These are phyloP conservation scores for Plasmodium billcollinsi DNA, from an alignment of 169 alveolate genomes.

Conservation along the genomic window DNA sequence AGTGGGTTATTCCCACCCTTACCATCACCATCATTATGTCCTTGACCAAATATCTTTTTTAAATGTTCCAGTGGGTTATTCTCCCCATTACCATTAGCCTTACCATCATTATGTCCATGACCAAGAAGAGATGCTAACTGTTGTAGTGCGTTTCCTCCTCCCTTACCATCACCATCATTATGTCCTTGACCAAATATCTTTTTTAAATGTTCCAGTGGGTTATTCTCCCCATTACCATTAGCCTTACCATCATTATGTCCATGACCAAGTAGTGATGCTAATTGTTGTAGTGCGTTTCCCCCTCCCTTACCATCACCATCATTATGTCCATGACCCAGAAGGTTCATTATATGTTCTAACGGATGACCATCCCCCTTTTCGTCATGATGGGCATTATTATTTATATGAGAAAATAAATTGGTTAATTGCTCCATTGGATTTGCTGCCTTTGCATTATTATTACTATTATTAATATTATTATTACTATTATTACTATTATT, in stretches of 20 bases:
- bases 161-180: conserved; percentile 9
- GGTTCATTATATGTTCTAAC: not conserved
- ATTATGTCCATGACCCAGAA: not conserved
- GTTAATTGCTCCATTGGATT: not conserved
- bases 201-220: not conserved
- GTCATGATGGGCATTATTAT: conserved; percentile 1
- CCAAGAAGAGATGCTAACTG: not conserved
- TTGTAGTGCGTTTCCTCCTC: not conserved
- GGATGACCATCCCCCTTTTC: not conserved
- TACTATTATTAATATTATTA: not conserved
- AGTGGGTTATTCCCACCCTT: not conserved
- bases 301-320: conserved; percentile 14
- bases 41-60: too few species aligned
- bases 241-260: not conserved
- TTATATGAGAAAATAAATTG: not conserved
- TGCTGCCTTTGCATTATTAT: not conserved
- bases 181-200: not conserved
- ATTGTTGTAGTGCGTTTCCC: not conserved
- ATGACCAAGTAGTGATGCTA: not conserved
- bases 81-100: not conserved
- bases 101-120: not conserved
- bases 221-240: conserved; percentile 16
- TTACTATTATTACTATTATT: too few species aligned
- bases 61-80: too few species aligned
- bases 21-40: too few species aligned